Evolutionary conservation across 495 filamentous ascomycete genomes (phyloP).

Genomic region (Penicillium diatomitis): DNA sequence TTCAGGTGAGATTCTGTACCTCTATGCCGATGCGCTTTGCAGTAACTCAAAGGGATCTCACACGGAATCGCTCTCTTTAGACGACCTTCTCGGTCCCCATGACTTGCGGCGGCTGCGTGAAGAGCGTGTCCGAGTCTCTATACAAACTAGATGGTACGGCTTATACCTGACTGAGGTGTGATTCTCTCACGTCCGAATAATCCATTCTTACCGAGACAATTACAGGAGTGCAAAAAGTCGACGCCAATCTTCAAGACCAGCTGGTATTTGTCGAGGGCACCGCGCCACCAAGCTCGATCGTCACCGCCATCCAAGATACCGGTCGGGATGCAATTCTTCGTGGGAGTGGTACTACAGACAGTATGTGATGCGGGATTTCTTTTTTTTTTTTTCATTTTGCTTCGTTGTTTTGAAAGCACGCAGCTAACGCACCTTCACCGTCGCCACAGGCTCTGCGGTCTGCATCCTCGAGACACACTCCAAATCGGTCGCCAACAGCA

Average conservation of each 20-base stretch:
- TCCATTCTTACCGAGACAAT: not conserved
- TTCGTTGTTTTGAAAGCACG: too few species aligned
- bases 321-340: constrained; percentile 91
- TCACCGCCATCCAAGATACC: constrained; percentile 77
- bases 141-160: constrained; percentile 57
- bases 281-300: constrained; percentile 81
- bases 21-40: not conserved
- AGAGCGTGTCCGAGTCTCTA: constrained; percentile 69
- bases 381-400: too few species aligned
- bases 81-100: constrained; percentile 93
- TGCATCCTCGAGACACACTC: constrained; percentile 93
- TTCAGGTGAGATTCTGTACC: constrained; percentile 38
- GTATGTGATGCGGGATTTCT: constrained; percentile 48
- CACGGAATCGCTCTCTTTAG: constrained; percentile 29
- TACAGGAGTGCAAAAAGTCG: constrained; percentile 39
- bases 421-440: too few species aligned
- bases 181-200: too few species aligned
- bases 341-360: constrained; percentile 75
- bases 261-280: constrained; percentile 40
- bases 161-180: not conserved
- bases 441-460: constrained; percentile 66
- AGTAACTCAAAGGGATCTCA: too few species aligned
- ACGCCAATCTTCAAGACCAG: constrained; percentile 40
- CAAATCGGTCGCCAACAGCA: constrained; percentile 44
- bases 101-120: constrained; percentile 79